Percentiles rank a stretch among this genome's conserved stretches.
These are phyloP conservation scores for Talaromyces piceae DNA, from an alignment of 2,329 filamentous ascomycete species.

Conservation along the genomic window DNA sequence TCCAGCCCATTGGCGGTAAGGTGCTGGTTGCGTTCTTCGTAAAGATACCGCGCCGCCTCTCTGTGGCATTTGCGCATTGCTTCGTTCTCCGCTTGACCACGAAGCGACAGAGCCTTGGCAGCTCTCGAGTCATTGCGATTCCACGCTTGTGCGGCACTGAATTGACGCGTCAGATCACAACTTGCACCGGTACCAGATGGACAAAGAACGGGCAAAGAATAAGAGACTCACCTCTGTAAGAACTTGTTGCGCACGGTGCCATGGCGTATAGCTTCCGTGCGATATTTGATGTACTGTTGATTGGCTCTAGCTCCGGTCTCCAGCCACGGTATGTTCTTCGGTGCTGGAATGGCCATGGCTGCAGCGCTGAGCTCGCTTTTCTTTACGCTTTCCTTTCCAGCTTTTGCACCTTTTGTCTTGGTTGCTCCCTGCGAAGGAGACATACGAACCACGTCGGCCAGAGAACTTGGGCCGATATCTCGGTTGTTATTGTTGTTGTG, in stretches of 20 bases:
- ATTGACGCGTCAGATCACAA: constrained; percentile 5
- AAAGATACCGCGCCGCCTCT: constrained; percentile 83
- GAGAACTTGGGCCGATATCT: constrained; percentile 64
- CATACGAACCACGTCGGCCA: constrained; percentile 95
- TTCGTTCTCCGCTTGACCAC: constrained; percentile 93
- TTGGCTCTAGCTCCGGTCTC: constrained; percentile 89
- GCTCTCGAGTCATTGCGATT: constrained; percentile 95
- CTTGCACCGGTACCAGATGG: neutral
- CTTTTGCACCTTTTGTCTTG: constrained; percentile 46
- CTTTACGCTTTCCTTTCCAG: constrained; percentile 55
- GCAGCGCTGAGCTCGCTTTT: constrained; percentile 71
- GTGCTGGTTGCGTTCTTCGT: constrained; percentile 84
- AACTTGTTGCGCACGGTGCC: constrained; percentile 96
- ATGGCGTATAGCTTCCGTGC: constrained; percentile 94
- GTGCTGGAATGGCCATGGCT: constrained; percentile 74
- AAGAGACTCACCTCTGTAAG: constrained; percentile 64
- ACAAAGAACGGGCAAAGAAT: constrained; percentile 5
- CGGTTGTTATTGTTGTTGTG: constrained; percentile 65
- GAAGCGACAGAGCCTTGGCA: constrained; percentile 86
- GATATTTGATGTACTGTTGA: constrained; percentile 87
- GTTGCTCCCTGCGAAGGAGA: constrained; percentile 71
- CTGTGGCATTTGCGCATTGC: constrained; percentile 95
- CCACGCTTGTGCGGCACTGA: constrained; percentile 92
- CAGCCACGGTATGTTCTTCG: constrained; percentile 91
- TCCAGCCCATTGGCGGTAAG: constrained; percentile 35